A percentile compares a stretch with the other conserved stretches of the same genome.
These are phyloP conservation scores for Cucumis melo DNA, from an alignment of 306 rosid species.

Conservation along the genomic window DNA sequence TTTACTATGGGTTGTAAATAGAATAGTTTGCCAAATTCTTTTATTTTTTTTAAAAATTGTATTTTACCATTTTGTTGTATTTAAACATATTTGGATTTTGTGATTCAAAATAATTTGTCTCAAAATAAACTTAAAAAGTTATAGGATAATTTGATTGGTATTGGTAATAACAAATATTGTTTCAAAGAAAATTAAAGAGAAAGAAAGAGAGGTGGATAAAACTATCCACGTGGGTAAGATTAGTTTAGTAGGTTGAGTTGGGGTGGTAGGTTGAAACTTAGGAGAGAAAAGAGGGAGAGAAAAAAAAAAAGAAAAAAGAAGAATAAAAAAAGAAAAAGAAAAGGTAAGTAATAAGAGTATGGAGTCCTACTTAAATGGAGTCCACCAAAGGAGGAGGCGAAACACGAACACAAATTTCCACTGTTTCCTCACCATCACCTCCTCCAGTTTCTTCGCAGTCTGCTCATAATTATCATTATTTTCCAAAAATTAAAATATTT, in stretches of 20 bases:
- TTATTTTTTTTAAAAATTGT: no score
- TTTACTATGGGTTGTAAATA: no score
- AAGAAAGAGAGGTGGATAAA: background rate
- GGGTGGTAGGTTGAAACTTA: background rate
- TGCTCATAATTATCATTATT: no score
- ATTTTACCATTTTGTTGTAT: no score
- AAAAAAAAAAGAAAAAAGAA: background rate
- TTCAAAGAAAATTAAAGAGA: no score
- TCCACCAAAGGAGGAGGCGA: background rate
- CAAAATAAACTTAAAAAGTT: no score
- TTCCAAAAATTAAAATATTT: no score
- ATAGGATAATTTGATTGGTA: background rate
- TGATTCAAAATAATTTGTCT: no score
- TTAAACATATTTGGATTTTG: no score
- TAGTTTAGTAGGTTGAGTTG: background rate
- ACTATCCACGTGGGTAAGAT: background rate
- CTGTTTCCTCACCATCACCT: background rate
- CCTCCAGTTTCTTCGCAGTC: background rate
- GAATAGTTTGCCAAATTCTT: no score
- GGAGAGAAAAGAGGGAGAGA: background rate
- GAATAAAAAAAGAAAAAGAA: background rate
- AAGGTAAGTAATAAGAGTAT: no score
- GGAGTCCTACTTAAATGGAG: no score
- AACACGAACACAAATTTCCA: background rate
- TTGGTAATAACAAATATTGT: background rate